Evolutionary conservation across 352 stramenopile genomes (phyloP).

Genomic region (Phytophthora rubi): DNA sequence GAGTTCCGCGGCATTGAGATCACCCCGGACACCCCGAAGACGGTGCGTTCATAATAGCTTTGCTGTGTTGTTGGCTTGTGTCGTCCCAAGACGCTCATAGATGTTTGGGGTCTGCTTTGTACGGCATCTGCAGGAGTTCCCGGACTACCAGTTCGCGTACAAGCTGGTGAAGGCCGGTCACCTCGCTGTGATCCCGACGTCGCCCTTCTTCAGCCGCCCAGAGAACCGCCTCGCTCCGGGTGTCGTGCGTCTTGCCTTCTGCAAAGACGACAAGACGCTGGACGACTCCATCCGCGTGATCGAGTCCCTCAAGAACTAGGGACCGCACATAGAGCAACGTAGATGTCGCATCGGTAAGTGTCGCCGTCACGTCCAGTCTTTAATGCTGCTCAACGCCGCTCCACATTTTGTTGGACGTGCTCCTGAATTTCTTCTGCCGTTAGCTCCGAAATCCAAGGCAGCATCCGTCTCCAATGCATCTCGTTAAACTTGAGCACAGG

Average conservation of each 20-base stretch:
- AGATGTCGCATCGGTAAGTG: slow-evolving; percentile 23
- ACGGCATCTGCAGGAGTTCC: slow-evolving; percentile 57
- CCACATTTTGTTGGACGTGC: slow-evolving; percentile 45
- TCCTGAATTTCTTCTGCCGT: slow-evolving; percentile 57
- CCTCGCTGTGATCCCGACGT: slow-evolving; percentile 94
- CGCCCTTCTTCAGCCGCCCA: slow-evolving; percentile 91
- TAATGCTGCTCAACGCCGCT: slow-evolving; percentile 14
- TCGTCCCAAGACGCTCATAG: no score
- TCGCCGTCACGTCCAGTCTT: slow-evolving; percentile 12
- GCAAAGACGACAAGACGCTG: slow-evolving; percentile 96
- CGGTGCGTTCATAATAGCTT: slow-evolving; percentile 39
- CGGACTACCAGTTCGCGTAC: slow-evolving; percentile 89
- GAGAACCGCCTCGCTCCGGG: slow-evolving; percentile 83
- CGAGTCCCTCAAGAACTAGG: slow-evolving; percentile 50
- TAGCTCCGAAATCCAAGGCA: slow-evolving; percentile 76
- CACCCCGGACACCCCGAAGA: slow-evolving; percentile 56
- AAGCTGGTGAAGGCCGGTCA: slow-evolving; percentile 92
- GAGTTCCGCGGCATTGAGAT: slow-evolving; percentile 71
- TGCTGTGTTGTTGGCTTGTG: not conserved
- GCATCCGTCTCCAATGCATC: slow-evolving; percentile 88
- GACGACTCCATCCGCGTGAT: slow-evolving; percentile 87
- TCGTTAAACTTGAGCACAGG: slow-evolving; percentile 83
- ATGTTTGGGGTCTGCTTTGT: not conserved
- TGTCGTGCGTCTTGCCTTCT: slow-evolving; percentile 95
- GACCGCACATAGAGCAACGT: slow-evolving; percentile 24